Percentiles rank a stretch among this genome's conserved stretches.
phyloP scores from a whole-genome alignment of 2,329 filamentous ascomycete species.

The Fusarium sp. region DNA sequence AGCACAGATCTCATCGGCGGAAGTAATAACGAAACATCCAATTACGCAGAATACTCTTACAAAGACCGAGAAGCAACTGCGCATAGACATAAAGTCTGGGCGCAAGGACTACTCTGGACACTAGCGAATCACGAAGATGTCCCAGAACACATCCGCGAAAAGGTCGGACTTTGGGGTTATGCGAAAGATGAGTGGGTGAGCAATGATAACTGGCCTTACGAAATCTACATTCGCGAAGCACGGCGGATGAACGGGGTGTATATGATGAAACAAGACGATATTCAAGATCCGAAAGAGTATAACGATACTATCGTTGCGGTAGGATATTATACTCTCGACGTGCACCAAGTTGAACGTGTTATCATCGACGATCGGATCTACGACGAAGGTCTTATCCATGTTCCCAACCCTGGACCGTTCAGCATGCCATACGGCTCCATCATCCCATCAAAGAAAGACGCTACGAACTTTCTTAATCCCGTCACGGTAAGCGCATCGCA shows the following conservation, averaged over 20 bases:
- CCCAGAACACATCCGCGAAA: neutral
- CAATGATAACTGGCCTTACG: slow-evolving; percentile 28
- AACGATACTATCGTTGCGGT: slow-evolving; percentile 15
- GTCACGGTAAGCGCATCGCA: slow-evolving; percentile 30
- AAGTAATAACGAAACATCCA: slow-evolving; percentile 19
- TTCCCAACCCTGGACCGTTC: slow-evolving; percentile 18
- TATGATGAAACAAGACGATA: slow-evolving; percentile 29
- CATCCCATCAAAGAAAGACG: slow-evolving; percentile 3
- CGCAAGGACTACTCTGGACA: slow-evolving; percentile 29
- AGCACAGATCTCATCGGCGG: slow-evolving; percentile 33
- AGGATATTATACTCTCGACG: slow-evolving; percentile 27
- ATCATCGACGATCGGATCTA: slow-evolving; percentile 12
- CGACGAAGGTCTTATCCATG: slow-evolving; percentile 27
- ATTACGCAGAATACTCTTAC: slow-evolving; percentile 33
- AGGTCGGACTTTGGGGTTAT: slow-evolving; percentile 10
- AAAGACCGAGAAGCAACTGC: slow-evolving; percentile 6
- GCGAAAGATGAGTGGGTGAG: slow-evolving; percentile 28
- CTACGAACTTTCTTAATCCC: slow-evolving; percentile 29
- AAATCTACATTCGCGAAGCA: slow-evolving; percentile 30
- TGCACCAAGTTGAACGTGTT: slow-evolving; percentile 29
- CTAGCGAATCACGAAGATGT: slow-evolving; percentile 23
- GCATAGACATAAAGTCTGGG: slow-evolving; percentile 14
- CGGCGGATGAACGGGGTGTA: slow-evolving; percentile 27
- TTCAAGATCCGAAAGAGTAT: slow-evolving; percentile 9
- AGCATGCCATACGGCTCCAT: slow-evolving; percentile 19